Evolutionary conservation across 495 filamentous ascomycete genomes (phyloP).

Genomic region (Neurospora tetrasperma): DNA sequence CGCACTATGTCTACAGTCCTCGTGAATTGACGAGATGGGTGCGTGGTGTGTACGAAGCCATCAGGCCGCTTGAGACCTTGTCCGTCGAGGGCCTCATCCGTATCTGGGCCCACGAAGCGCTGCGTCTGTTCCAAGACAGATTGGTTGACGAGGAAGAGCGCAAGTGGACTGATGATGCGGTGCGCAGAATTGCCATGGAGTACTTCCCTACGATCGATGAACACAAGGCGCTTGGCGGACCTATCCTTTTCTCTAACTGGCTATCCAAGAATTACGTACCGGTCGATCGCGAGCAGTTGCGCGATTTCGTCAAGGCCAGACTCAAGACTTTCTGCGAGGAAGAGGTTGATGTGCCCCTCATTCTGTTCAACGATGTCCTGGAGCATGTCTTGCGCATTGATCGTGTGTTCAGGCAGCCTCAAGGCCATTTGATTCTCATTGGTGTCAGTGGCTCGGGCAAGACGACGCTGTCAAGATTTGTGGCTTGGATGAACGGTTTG

Average conservation of each 20-base stretch:
- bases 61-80: slow-evolving; percentile 79
- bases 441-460: slow-evolving; percentile 97
- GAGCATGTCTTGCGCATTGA: slow-evolving; percentile 98
- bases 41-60: slow-evolving; percentile 91
- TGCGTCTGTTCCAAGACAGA: slow-evolving; percentile 93
- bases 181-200: slow-evolving; percentile 74
- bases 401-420: slow-evolving; percentile 94
- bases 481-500: slow-evolving; percentile 99
- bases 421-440: slow-evolving; percentile 96
- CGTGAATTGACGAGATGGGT: slow-evolving; percentile 97
- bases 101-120: slow-evolving; percentile 96
- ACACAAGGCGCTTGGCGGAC: slow-evolving; percentile 75
- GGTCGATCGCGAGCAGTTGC: slow-evolving; percentile 84
- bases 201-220: slow-evolving; percentile 91
- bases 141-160: slow-evolving; percentile 90
- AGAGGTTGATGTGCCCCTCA: slow-evolving; percentile 95
- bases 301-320: slow-evolving; percentile 94
- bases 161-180: slow-evolving; percentile 82
- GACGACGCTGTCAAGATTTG: slow-evolving; percentile 93
- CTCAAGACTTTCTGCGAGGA: slow-evolving; percentile 98
- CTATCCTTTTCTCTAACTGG: slow-evolving; percentile 98
- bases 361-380: slow-evolving; percentile 95
- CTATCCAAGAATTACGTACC: slow-evolving; percentile 98
- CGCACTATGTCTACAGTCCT: slow-evolving; percentile 98
- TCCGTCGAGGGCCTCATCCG: slow-evolving; percentile 85